A percentile compares a stretch with the other conserved stretches of the same genome.
Conservation (phyloP, 2,329 filamentous ascomycete genomes). For the Microdochium trichocladiopsis region DNA sequence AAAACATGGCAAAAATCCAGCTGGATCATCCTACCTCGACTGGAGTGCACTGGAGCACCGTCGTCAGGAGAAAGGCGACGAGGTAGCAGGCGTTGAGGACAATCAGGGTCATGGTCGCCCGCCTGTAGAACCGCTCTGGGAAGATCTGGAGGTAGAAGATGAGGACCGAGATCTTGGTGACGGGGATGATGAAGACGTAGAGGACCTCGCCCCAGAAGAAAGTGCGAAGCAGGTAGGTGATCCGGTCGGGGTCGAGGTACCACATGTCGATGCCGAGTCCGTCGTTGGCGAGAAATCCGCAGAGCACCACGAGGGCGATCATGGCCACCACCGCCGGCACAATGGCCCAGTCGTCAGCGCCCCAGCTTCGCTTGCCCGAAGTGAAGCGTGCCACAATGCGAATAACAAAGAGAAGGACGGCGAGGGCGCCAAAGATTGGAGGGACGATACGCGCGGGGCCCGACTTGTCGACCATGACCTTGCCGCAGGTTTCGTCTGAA, state of each 20-base stretch:
- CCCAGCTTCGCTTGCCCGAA: neutral
- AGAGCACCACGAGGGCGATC: neutral
- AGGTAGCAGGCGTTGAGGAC: neutral
- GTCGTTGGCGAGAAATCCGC: neutral
- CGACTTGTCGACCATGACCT: neutral
- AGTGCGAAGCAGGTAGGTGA: neutral
- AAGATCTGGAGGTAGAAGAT: neutral
- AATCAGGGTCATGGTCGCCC: neutral
- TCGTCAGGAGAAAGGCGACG: neutral
- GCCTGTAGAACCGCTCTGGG: neutral
- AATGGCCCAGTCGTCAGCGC: neutral
- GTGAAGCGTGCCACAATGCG: neutral
- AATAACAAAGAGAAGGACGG: neutral
- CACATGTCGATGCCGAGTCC: neutral
- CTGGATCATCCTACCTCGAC: neutral
- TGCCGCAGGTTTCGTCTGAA: neutral
- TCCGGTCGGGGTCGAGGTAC: neutral
- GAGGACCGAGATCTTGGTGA: conserved; percentile 1
- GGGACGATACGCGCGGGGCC: neutral
- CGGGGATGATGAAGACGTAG: neutral
- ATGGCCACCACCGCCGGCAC: neutral
- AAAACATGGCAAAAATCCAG: no score
- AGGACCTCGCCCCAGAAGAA: neutral
- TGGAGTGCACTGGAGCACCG: neutral
- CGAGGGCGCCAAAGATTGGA: neutral